Percentiles rank a stretch among this genome's conserved stretches.
Evolutionary conservation across 352 stramenopile genomes (phyloP).

Genomic region (Globisporangium cylindrosporum): DNA sequence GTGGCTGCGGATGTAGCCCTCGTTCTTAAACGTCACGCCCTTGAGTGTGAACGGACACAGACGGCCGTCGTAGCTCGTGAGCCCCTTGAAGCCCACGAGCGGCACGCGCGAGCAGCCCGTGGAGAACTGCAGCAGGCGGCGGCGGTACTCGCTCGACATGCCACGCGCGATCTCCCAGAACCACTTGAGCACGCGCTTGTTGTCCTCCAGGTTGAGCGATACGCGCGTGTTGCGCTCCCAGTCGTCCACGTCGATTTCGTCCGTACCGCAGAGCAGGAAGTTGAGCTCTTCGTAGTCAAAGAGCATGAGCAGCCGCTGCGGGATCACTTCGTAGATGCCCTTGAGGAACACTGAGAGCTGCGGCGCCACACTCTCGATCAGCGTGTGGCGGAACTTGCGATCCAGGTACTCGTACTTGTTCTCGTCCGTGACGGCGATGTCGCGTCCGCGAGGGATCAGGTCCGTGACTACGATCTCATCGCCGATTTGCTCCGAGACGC

Average conservation of each 20-base stretch:
- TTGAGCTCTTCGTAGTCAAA: constrained; percentile 98
- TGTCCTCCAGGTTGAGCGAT: constrained; percentile 24
- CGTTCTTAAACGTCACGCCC: constrained; percentile 32
- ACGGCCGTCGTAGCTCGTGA: constrained; percentile 81
- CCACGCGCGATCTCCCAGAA: constrained; percentile 87
- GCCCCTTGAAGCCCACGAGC: constrained; percentile 58
- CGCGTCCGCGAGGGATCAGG: constrained; percentile 48
- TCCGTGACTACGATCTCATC: constrained; percentile 36
- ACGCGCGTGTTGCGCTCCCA: constrained; percentile 66
- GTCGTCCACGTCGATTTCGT: constrained; percentile 93
- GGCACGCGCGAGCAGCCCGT: constrained; percentile 83
- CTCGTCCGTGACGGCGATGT: constrained; percentile 90
- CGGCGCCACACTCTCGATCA: constrained; percentile 89
- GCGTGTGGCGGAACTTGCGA: constrained; percentile 89
- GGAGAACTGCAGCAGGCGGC: constrained; percentile 73
- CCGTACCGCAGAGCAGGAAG: constrained; percentile 92
- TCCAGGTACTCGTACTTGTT: constrained; percentile 96
- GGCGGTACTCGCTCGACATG: constrained; percentile 75
- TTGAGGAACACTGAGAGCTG: constrained; percentile 91
- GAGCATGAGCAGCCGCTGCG: constrained; percentile 89
- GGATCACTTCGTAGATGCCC: constrained; percentile 97
- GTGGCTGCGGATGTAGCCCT: constrained; percentile 60
- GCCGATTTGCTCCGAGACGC: constrained; percentile 27
- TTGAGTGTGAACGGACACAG: constrained; percentile 78
- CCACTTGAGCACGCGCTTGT: constrained; percentile 28